Percentiles rank a stretch among this genome's conserved stretches.
Conservation (phyloP, 164 flowering plant genomes). For the Nymphaea thermarum region DNA sequence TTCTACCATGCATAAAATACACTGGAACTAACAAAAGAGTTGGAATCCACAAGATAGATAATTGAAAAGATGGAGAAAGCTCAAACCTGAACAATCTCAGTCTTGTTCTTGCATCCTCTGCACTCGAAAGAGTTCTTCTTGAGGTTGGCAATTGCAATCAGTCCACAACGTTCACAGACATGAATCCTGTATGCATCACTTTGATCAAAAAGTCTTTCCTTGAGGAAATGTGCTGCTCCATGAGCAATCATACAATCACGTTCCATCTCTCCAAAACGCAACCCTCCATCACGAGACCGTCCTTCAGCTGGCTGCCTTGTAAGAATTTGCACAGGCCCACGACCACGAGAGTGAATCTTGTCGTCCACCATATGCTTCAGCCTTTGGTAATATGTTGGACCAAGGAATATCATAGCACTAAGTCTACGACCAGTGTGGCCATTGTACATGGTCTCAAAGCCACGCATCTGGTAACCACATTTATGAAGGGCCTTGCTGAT, state of each 20-base stretch:
- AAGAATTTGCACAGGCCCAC: slow-evolving; percentile 94
- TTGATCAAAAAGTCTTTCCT: slow-evolving; percentile 83
- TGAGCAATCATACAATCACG: slow-evolving; percentile 95
- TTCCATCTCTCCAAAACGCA: slow-evolving; percentile 99
- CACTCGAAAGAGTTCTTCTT: slow-evolving; percentile 92
- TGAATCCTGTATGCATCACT: slow-evolving; percentile 95
- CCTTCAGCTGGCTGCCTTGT: slow-evolving; percentile 99
- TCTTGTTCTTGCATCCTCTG: slow-evolving; percentile 90
- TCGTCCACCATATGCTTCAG: slow-evolving; percentile 98
- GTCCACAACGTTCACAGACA: slow-evolving; percentile 82
- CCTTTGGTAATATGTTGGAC: slow-evolving; percentile 94
- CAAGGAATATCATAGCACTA: slow-evolving; percentile 82
- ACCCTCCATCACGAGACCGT: slow-evolving; percentile 93
- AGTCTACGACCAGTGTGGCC: slow-evolving; percentile 89
- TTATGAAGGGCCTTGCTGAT: slow-evolving; percentile 92
- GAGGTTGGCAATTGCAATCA: slow-evolving; percentile 92
- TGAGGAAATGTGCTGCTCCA: slow-evolving; percentile 88
- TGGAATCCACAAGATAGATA: background rate
- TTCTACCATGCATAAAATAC: too few relatives aligned
- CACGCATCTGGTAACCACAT: slow-evolving; percentile 99
- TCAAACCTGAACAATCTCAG: slow-evolving; percentile 87
- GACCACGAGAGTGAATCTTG: slow-evolving; percentile 91
- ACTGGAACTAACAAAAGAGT: too few relatives aligned
- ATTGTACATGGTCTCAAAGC: slow-evolving; percentile 93
- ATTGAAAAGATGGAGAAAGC: background rate